Conservation (phyloP, 2,329 filamentous ascomycete genomes). For the Dothiorella sarmentorum region DNA sequence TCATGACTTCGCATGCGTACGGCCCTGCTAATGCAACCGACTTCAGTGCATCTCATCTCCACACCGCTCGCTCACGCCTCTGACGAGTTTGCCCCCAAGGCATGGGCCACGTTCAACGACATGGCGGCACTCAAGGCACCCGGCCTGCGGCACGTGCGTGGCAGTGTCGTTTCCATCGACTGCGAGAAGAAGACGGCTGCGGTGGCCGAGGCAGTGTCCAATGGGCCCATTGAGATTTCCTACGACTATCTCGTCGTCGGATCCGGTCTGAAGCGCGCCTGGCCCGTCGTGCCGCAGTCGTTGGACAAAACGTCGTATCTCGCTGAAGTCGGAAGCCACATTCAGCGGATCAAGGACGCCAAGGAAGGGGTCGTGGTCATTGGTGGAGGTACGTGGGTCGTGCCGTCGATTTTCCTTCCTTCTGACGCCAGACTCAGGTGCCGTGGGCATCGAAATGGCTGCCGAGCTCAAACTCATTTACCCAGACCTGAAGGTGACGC, state of each 20-base stretch:
- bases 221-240: constrained; percentile 20
- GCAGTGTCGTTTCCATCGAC: constrained; percentile 5
- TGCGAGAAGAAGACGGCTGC: background rate
- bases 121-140: background rate
- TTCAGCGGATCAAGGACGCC: constrained; percentile 30
- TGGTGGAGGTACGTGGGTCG: constrained; percentile 55
- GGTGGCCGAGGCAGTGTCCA: background rate
- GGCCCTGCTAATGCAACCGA: constrained; percentile 54
- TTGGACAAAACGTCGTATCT: constrained; percentile 59
- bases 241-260: constrained; percentile 77
- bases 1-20: constrained; percentile 57
- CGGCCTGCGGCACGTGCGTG: constrained; percentile 1
- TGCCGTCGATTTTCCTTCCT: background rate
- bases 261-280: constrained; percentile 66
- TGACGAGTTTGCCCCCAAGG: background rate
- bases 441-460: constrained; percentile 79
- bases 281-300: constrained; percentile 70
- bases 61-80: background rate
- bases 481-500: constrained; percentile 62
- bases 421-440: constrained; percentile 45
- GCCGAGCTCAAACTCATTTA: constrained; percentile 69
- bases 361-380: constrained; percentile 58
- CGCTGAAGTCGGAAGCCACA: constrained; percentile 58
- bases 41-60: background rate
- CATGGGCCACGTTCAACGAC: background rate